Conservation (phyloP, 331 rosid genomes). For the Acacia pycnantha region DNA sequence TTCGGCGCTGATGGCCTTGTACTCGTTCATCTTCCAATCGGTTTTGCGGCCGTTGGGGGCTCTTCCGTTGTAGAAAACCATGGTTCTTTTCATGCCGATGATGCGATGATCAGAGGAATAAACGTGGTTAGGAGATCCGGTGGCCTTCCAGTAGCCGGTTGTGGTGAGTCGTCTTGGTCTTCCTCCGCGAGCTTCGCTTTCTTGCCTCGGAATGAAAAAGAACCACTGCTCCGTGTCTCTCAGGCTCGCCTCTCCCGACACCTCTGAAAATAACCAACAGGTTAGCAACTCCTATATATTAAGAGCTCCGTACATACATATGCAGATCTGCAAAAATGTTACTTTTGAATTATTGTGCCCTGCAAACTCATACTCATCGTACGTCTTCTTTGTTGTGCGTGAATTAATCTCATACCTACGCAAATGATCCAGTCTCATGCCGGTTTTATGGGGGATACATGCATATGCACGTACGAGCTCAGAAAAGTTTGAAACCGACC, state of each 20-base stretch:
- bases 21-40: slow-evolving; percentile 94
- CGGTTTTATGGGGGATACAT: too few species aligned
- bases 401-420: not conserved
- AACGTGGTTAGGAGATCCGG: slow-evolving; percentile 76
- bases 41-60: slow-evolving; percentile 78
- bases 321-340: not conserved
- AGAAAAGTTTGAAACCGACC: not conserved
- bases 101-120: slow-evolving; percentile 52
- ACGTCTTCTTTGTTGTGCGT: not conserved
- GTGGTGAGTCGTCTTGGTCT: slow-evolving; percentile 74
- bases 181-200: slow-evolving; percentile 84
- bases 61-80: slow-evolving; percentile 86
- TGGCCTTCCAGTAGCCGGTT: slow-evolving; percentile 87
- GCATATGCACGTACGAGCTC: not conserved
- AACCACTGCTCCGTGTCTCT: slow-evolving; percentile 83
- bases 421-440: not conserved
- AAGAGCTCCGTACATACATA: not conserved
- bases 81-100: slow-evolving; percentile 75
- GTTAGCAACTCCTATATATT: not conserved
- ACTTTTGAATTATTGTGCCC: not conserved
- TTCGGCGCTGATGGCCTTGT: slow-evolving; percentile 45
- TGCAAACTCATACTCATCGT: not conserved
- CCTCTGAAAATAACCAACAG: slow-evolving; percentile 35
- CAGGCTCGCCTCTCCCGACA: slow-evolving; percentile 61
- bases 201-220: slow-evolving; percentile 80